These are phyloP conservation scores for Candida krabiensis DNA, from an alignment of 805 yeast genomes.

Conservation along the genomic window DNA sequence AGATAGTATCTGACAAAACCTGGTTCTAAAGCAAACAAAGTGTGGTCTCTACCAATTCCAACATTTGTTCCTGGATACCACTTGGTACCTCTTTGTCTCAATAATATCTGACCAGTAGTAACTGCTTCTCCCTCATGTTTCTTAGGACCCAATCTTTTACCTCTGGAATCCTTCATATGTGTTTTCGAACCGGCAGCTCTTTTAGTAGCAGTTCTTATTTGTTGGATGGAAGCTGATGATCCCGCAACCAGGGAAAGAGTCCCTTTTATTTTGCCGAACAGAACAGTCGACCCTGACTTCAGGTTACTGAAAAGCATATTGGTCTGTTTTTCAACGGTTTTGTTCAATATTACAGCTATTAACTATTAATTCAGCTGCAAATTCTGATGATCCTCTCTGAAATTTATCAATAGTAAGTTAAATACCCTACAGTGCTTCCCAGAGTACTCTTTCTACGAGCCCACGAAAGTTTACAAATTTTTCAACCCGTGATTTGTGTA, in stretches of 20 bases:
- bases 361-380: too few species aligned
- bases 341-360: too few species aligned
- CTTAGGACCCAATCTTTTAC: conserved; percentile 91
- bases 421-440: too few species aligned
- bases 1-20: conserved; percentile 89
- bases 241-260: conserved; percentile 12
- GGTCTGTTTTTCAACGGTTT: neutral
- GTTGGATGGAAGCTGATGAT: conserved; percentile 19
- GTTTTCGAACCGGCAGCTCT: conserved; percentile 95
- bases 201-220: conserved; percentile 87
- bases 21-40: conserved; percentile 87
- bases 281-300: conserved; percentile 4
- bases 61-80: conserved; percentile 94
- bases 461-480: too few species aligned
- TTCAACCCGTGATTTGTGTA: too few species aligned
- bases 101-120: conserved; percentile 78
- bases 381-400: too few species aligned
- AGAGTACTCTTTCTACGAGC: too few species aligned
- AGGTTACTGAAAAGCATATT: conserved; percentile 6
- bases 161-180: conserved; percentile 90
- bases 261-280: conserved; percentile 13
- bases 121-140: conserved; percentile 77
- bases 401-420: too few species aligned
- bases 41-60: conserved; percentile 90
- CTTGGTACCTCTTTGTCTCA: conserved; percentile 94